These are phyloP conservation scores for Spinacia oleracea DNA, from an alignment of 179 eudicot species.

Conservation along the genomic window DNA sequence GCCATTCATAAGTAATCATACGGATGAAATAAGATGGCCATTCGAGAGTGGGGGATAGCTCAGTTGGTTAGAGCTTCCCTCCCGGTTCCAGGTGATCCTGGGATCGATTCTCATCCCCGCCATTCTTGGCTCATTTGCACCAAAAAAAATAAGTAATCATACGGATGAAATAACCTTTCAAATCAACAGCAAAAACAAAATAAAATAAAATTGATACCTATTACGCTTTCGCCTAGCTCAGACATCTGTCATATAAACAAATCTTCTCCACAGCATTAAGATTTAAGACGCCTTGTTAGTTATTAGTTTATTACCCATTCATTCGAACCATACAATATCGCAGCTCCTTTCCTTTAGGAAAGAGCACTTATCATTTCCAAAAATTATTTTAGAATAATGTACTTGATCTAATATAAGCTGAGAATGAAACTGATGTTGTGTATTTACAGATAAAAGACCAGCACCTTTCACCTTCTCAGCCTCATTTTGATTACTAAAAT, in stretches of 20 bases:
- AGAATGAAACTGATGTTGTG: background rate
- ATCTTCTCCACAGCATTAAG: background rate
- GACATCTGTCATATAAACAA: background rate
- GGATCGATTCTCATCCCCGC: too few species aligned
- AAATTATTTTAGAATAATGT: background rate
- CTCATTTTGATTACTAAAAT: background rate
- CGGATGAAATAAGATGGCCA: too few species aligned
- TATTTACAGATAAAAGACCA: slow-evolving; percentile 2
- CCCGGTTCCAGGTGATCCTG: too few species aligned
- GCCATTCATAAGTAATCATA: background rate
- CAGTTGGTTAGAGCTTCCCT: too few species aligned
- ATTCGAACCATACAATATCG: background rate
- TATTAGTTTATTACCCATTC: too few species aligned
- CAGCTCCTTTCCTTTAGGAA: background rate
- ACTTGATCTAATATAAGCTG: background rate
- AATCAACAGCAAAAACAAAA: background rate
- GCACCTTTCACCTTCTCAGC: background rate
- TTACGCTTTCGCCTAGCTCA: background rate
- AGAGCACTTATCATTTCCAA: background rate
- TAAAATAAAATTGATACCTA: too few species aligned
- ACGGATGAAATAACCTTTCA: background rate
- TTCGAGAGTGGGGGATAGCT: too few species aligned
- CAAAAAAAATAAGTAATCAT: background rate
- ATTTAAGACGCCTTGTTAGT: background rate
- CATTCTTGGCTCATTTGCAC: too few species aligned